These are phyloP conservation scores for Lichtheimia ramosa DNA, from an alignment of 371 early-diverging fungal species.

Conservation along the genomic window DNA sequence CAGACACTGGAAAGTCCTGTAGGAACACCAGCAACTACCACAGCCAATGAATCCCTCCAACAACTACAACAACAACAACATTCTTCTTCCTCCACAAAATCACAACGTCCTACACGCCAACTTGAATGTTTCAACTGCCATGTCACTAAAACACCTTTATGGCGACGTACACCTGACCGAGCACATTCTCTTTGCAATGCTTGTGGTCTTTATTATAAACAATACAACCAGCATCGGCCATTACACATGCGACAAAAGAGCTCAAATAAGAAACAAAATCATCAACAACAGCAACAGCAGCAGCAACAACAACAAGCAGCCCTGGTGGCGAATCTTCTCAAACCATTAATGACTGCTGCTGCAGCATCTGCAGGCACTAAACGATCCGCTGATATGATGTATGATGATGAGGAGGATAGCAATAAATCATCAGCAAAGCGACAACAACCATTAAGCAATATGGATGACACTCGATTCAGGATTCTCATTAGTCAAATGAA, in stretches of 20 bases:
- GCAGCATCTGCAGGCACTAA: not conserved
- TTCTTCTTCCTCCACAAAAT: not conserved
- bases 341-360: not conserved
- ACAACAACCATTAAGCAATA: conserved; percentile 10
- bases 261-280: not conserved
- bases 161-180: conserved; percentile 79
- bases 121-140: conserved; percentile 80
- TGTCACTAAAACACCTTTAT: conserved; percentile 79
- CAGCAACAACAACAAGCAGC: not conserved
- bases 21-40: not conserved
- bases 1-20: not conserved
- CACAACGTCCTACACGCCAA: conserved; percentile 51
- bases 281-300: not conserved
- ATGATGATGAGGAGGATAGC: not conserved
- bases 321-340: not conserved
- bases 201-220: conserved; percentile 82
- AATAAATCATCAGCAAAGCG: not conserved
- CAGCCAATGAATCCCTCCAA: not conserved
- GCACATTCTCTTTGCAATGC: conserved; percentile 83
- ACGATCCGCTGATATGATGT: not conserved
- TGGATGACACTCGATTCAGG: conserved; percentile 33
- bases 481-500: conserved; percentile 29
- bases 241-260: conserved; percentile 58
- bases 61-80: conserved; percentile 1
- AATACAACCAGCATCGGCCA: conserved; percentile 72